Evolutionary conservation across 495 filamentous ascomycete genomes (phyloP).

Genomic region (Pseudevernia furfuracea): DNA sequence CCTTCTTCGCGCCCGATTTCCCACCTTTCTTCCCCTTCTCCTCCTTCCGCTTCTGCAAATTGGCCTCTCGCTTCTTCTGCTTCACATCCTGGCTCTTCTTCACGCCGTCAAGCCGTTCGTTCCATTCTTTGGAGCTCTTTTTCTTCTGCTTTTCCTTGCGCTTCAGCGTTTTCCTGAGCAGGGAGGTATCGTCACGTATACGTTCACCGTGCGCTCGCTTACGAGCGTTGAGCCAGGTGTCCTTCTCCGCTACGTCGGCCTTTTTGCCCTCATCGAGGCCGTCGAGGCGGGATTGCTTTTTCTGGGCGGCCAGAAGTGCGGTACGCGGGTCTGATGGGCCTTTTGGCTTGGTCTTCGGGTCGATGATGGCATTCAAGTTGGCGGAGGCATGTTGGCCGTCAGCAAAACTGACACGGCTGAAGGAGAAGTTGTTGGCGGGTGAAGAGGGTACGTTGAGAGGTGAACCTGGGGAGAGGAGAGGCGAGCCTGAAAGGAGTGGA

Average conservation of each 20-base stretch:
- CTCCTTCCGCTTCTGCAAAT: slow-evolving; percentile 76
- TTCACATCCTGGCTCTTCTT: slow-evolving; percentile 65
- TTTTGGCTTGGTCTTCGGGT: slow-evolving; percentile 51
- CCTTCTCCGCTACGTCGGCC: slow-evolving; percentile 82
- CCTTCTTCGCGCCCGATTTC: slow-evolving; percentile 49
- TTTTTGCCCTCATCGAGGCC: slow-evolving; percentile 68
- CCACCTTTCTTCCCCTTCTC: slow-evolving; percentile 57
- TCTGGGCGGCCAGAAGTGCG: slow-evolving; percentile 59
- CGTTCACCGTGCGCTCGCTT: slow-evolving; percentile 85
- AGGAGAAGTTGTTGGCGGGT: slow-evolving; percentile 68
- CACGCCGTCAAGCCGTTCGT: slow-evolving; percentile 68
- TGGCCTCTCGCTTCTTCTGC: slow-evolving; percentile 83
- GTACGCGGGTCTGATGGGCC: slow-evolving; percentile 76
- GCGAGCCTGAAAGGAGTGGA: slow-evolving; percentile 45
- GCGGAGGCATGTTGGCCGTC: slow-evolving; percentile 73
- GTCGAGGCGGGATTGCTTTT: slow-evolving; percentile 63
- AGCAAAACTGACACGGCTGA: slow-evolving; percentile 76
- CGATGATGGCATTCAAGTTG: slow-evolving; percentile 52
- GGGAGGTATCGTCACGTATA: slow-evolving; percentile 75
- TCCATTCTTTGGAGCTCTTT: slow-evolving; percentile 87
- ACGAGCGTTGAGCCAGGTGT: slow-evolving; percentile 85
- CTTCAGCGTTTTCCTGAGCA: slow-evolving; percentile 93
- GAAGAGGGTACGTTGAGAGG: slow-evolving; percentile 10
- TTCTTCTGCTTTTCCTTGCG: slow-evolving; percentile 82
- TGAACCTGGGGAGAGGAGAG: slow-evolving; percentile 37